Evolutionary conservation across 2,329 filamentous ascomycete species (phyloP), one percentile per base, ranked within the genome.

Genomic region (Aspergillus latus): DNA sequence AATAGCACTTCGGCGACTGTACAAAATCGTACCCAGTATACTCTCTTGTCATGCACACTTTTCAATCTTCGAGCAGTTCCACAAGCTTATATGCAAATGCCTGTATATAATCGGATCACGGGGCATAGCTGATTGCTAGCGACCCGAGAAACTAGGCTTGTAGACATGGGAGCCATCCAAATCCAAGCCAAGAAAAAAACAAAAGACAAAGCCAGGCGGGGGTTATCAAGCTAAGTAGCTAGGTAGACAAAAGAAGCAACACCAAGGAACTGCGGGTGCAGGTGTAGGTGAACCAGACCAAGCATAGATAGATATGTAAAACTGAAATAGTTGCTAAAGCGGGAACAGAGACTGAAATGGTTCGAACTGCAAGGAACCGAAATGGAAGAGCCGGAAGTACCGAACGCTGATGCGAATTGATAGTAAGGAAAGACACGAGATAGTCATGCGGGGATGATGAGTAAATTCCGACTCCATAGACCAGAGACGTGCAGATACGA

Each of bases 401-500:
- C n/a, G 32, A 57, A 59, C 60, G 54, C 54, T 61, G 40, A 48
- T 52, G 56, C 26, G 49, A 56, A 40, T 21, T 50, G 52, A 54
- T 51, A 52, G 48, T 48, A 49, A 40, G 42, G 49, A 37, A 50
- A 54, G 52, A 52, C 30, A 50, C 21, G 3, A 21, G 50, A 36
- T 49, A 59, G 54, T 58, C 58, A 62, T 60, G 48, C 56, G 40
- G 45, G 58, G 48, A 52, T 60, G 49, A 58, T 56, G 15, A 55
- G 46, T 37, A 13, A 37, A 10, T 57, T 58, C 58, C 57, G 64
- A 65, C 62, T 63, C 63, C 63, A 48, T 56, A 39, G 59, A 49
- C 55, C 62, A 54, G 45, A 64, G 60, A 59, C 54, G 54, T 39
- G 60, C 56, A 58, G 45, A 58, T 60, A 63, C 47, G 54, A 60